phyloP scores from a whole-genome alignment of 2,329 filamentous ascomycete species.

The Pleomassaria siparia region DNA sequence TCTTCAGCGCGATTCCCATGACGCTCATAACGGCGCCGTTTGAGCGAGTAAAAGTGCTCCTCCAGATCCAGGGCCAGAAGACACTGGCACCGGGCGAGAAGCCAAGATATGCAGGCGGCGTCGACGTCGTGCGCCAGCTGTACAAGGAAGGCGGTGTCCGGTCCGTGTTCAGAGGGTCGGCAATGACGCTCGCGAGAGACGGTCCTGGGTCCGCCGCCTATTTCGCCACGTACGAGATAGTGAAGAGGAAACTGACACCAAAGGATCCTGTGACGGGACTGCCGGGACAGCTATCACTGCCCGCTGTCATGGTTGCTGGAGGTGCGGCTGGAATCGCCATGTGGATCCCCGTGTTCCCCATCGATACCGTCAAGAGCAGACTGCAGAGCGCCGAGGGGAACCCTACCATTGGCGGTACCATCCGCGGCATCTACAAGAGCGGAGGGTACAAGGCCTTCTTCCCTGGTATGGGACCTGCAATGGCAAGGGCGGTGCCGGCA shows the following conservation, averaged over 20 bases:
- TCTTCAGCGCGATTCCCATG: conserved; percentile 95
- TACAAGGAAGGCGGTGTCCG: conserved; percentile 88
- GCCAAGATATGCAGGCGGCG: conserved; percentile 82
- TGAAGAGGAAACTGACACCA: conserved; percentile 85
- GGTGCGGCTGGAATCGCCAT: conserved; percentile 92
- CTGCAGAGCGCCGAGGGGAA: conserved; percentile 89
- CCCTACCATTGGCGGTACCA: conserved; percentile 75
- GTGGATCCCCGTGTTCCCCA: conserved; percentile 98
- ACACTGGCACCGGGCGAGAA: conserved; percentile 83
- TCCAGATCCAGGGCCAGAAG: conserved; percentile 96
- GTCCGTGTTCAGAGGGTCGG: conserved; percentile 87
- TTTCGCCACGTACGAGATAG: conserved; percentile 95
- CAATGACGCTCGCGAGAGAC: conserved; percentile 90
- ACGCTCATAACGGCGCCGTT: conserved; percentile 98
- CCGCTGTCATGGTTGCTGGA: conserved; percentile 82
- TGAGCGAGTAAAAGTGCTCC: conserved; percentile 96
- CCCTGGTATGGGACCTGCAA: conserved; percentile 89
- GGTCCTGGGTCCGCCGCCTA: conserved; percentile 92
- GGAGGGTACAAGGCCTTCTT: conserved; percentile 93
- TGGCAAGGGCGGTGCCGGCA: conserved; percentile 89
- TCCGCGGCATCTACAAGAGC: conserved; percentile 77
- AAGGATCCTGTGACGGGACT: conserved; percentile 71
- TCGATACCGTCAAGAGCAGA: conserved; percentile 94
- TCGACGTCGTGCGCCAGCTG: conserved; percentile 90
- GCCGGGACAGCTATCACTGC: conserved; percentile 76